These are phyloP conservation scores for Hyaloperonospora brassicae DNA, from an alignment of 352 stramenopile genomes.

Conservation along the genomic window DNA sequence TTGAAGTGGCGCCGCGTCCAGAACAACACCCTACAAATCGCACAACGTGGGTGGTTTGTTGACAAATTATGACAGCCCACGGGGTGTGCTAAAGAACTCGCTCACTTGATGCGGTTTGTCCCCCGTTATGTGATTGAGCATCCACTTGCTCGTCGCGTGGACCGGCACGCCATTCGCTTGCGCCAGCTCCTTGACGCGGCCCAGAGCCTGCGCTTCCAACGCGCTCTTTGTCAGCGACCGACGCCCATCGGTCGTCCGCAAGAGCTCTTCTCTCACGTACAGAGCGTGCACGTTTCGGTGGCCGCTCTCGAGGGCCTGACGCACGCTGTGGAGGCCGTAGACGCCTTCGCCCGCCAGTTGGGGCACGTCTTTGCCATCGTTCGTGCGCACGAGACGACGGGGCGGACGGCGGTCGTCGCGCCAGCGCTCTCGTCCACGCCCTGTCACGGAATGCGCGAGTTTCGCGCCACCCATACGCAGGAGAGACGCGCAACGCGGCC, in stretches of 20 bases:
- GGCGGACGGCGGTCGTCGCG: slow-evolving; percentile 13
- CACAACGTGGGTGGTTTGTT: background rate
- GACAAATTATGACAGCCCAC: background rate
- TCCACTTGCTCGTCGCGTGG: slow-evolving; percentile 55
- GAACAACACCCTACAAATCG: slow-evolving; percentile 41
- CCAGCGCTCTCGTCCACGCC: slow-evolving; percentile 6
- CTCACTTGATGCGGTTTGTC: slow-evolving; percentile 75
- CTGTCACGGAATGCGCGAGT: slow-evolving; percentile 1
- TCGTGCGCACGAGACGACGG: slow-evolving; percentile 18
- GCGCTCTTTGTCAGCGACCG: slow-evolving; percentile 27
- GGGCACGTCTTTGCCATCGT: slow-evolving; percentile 36
- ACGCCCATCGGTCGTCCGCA: slow-evolving; percentile 15
- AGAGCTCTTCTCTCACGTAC: slow-evolving; percentile 39
- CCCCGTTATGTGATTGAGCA: slow-evolving; percentile 73
- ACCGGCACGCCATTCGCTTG: slow-evolving; percentile 19
- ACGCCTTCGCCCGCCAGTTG: slow-evolving; percentile 48
- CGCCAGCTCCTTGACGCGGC: slow-evolving; percentile 45
- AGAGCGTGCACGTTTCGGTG: slow-evolving; percentile 41
- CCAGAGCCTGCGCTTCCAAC: slow-evolving; percentile 26
- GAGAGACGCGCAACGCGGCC: too few species aligned
- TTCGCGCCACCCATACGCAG: slow-evolving; percentile 4
- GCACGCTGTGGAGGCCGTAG: slow-evolving; percentile 65
- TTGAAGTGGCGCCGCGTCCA: slow-evolving; percentile 56
- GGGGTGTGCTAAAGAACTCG: background rate
- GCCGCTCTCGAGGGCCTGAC: slow-evolving; percentile 55